Percentiles rank a stretch among this genome's conserved stretches.
Evolutionary conservation across 352 stramenopile species (phyloP).

Genomic region (Phytophthora parvispora): DNA sequence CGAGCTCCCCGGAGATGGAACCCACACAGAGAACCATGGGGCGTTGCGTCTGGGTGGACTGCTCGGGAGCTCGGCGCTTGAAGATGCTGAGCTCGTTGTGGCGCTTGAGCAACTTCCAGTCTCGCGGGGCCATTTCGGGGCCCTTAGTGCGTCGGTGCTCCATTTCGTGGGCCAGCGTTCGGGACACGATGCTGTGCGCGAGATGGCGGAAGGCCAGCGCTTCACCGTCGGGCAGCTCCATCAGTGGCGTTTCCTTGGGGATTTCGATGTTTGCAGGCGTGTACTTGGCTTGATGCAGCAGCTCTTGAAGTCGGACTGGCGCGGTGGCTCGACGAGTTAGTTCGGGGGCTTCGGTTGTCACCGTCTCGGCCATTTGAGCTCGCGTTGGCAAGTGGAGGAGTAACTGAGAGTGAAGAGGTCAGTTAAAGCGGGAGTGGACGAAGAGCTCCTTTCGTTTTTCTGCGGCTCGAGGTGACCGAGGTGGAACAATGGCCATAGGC

Average conservation of each 20-base stretch:
- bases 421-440: constrained; percentile 13
- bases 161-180: constrained; percentile 60
- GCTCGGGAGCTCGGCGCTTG: constrained; percentile 34
- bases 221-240: constrained; percentile 41
- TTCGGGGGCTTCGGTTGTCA: constrained; percentile 8
- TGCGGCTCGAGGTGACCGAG: too few species aligned
- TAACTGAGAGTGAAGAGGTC: constrained; percentile 11
- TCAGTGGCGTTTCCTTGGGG: constrained; percentile 10
- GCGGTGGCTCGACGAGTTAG: constrained; percentile 23
- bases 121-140: constrained; percentile 14
- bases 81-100: constrained; percentile 50
- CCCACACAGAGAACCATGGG: constrained; percentile 63
- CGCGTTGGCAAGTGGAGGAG: constrained; percentile 8
- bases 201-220: constrained; percentile 39
- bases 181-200: constrained; percentile 48
- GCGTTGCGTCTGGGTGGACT: constrained; percentile 17
- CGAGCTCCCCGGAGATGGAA: constrained; percentile 47
- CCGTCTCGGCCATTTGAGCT: constrained; percentile 14
- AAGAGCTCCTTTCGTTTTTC: constrained; percentile 8
- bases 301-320: constrained; percentile 23
- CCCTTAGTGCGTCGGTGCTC: constrained; percentile 35
- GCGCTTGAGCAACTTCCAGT: constrained; percentile 50
- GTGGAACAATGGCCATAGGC: constrained; percentile 11
- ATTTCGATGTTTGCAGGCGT: neutral
- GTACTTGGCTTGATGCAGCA: constrained; percentile 24